Evolutionary conservation across 2,329 filamentous ascomycete genomes (phyloP).

Genomic region (Ciborinia camelliae): DNA sequence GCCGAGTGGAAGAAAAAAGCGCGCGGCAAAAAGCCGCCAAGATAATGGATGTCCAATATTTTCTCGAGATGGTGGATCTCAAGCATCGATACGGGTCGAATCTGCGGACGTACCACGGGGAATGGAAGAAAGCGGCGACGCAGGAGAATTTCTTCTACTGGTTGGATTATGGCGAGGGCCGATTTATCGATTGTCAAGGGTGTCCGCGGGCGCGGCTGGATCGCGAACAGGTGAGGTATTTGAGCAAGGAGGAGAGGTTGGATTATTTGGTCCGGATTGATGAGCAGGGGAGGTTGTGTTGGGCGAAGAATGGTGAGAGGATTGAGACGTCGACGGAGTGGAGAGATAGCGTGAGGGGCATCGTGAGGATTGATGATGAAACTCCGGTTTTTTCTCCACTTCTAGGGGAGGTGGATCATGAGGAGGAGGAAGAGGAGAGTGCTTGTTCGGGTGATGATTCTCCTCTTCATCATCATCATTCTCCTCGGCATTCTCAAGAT

Average conservation of each 20-base stretch:
- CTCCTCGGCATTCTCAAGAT: slow-evolving; percentile 24
- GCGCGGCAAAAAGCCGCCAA: slow-evolving; percentile 64
- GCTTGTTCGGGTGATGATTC: neutral
- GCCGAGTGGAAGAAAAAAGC: slow-evolving; percentile 49
- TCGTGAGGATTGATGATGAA: slow-evolving; percentile 59
- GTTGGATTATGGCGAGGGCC: slow-evolving; percentile 80
- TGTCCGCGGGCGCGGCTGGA: slow-evolving; percentile 74
- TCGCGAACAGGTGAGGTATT: slow-evolving; percentile 75
- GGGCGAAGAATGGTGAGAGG: slow-evolving; percentile 76
- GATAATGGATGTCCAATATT: slow-evolving; percentile 83
- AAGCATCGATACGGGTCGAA: slow-evolving; percentile 71
- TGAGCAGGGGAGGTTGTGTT: slow-evolving; percentile 69
- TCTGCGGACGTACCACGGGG: slow-evolving; percentile 73
- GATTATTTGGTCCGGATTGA: slow-evolving; percentile 80
- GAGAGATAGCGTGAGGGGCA: slow-evolving; percentile 75
- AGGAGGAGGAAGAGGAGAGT: neutral
- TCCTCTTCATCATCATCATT: slow-evolving; percentile 4
- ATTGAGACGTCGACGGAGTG: slow-evolving; percentile 75
- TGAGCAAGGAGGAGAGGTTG: slow-evolving; percentile 76
- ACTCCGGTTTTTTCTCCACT: slow-evolving; percentile 49
- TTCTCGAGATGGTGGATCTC: slow-evolving; percentile 76
- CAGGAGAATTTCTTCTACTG: slow-evolving; percentile 92
- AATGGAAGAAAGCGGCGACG: slow-evolving; percentile 76
- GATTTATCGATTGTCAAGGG: slow-evolving; percentile 62
- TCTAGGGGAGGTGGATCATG: slow-evolving; percentile 30